Evolutionary conservation across 2,329 filamentous ascomycete genomes (phyloP).

Genomic region (Cytospora schulzeri): DNA sequence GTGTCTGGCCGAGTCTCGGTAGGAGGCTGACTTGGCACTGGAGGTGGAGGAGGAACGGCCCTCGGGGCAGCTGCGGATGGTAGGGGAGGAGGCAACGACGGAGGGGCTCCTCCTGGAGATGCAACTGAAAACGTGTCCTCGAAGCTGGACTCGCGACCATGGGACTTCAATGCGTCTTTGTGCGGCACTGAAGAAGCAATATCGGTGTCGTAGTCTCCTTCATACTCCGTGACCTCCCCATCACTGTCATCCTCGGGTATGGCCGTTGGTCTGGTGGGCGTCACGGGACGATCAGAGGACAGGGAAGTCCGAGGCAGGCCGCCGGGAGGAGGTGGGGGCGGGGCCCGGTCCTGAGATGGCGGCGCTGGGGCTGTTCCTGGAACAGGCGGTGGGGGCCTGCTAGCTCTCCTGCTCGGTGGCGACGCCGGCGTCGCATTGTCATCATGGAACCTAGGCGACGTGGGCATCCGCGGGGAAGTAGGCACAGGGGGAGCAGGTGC

Average conservation of each 20-base stretch:
- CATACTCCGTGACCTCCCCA: slow-evolving; percentile 88
- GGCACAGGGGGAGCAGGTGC: slow-evolving; percentile 46
- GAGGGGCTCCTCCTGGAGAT: slow-evolving; percentile 54
- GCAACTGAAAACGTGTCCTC: slow-evolving; percentile 68
- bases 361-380: slow-evolving; percentile 55
- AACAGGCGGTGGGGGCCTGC: slow-evolving; percentile 62
- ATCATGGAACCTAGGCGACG: slow-evolving; percentile 40
- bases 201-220: slow-evolving; percentile 97
- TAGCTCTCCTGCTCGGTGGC: slow-evolving; percentile 54
- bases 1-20: slow-evolving; percentile 46
- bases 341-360: slow-evolving; percentile 60
- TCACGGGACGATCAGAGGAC: slow-evolving; percentile 51
- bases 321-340: slow-evolving; percentile 66
- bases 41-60: slow-evolving; percentile 58
- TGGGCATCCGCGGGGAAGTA: slow-evolving; percentile 40
- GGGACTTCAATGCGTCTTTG: slow-evolving; percentile 87
- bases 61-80: slow-evolving; percentile 58
- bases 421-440: slow-evolving; percentile 44
- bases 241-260: slow-evolving; percentile 67
- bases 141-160: slow-evolving; percentile 74
- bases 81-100: slow-evolving; percentile 57
- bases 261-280: slow-evolving; percentile 45
- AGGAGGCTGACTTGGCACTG: slow-evolving; percentile 63
- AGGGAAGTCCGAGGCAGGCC: slow-evolving; percentile 61
- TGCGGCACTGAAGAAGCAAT: slow-evolving; percentile 92